A percentile compares a stretch with the other conserved stretches of the same genome.
Evolutionary conservation across 352 stramenopile genomes (phyloP).

Genomic region (Phytophthora citricola): DNA sequence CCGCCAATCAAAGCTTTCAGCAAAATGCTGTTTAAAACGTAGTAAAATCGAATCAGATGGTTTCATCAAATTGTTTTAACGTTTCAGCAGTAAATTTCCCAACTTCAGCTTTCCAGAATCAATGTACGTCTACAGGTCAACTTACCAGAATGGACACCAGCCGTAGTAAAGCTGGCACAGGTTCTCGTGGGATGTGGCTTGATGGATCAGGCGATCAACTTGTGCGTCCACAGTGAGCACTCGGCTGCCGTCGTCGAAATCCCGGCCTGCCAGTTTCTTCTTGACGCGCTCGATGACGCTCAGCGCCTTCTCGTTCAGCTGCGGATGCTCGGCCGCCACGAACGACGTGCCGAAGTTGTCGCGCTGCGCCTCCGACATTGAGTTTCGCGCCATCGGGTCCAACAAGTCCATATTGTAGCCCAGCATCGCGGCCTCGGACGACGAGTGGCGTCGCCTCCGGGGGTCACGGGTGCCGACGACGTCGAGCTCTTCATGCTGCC

Average conservation of each 20-base stretch:
- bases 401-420: constrained; percentile 65
- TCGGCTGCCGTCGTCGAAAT: constrained; percentile 94
- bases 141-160: constrained; percentile 95
- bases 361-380: constrained; percentile 63
- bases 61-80: no score
- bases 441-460: constrained; percentile 65
- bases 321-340: constrained; percentile 66
- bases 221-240: constrained; percentile 91
- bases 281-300: constrained; percentile 98
- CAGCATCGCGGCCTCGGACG: constrained; percentile 67
- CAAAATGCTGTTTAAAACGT: no score
- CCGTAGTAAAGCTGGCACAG: constrained; percentile 99
- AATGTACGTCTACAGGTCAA: not conserved
- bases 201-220: constrained; percentile 98
- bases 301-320: constrained; percentile 92
- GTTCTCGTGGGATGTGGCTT: constrained; percentile 99
- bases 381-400: constrained; percentile 66
- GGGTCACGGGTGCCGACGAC: constrained; percentile 48
- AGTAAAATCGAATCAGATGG: not conserved
- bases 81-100: no score
- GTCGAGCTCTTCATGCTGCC: constrained; percentile 71
- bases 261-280: constrained; percentile 98
- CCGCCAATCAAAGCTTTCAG: constrained; percentile 24
- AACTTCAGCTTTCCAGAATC: not conserved
- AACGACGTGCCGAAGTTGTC: constrained; percentile 61